phyloP scores from a whole-genome alignment of 192 early-diverging fungal species.

The Phycomyces blakesleeanus region DNA sequence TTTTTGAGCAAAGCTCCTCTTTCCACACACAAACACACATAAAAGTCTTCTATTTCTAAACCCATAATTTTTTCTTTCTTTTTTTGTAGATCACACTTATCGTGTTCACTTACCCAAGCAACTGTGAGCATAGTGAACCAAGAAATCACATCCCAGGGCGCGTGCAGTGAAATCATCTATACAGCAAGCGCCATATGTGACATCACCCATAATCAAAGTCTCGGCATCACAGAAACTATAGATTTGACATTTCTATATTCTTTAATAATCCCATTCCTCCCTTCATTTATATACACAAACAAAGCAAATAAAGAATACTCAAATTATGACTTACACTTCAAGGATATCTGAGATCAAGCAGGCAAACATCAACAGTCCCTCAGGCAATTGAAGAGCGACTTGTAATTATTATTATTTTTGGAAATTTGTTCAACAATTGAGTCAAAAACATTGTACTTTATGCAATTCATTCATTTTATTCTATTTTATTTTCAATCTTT shows the following conservation, averaged over 20 bases:
- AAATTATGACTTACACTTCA: conserved; percentile 69
- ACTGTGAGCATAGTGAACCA: conserved; percentile 97
- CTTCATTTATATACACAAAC: too few relatives aligned
- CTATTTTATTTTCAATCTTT: too few relatives aligned
- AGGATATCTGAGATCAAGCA: conserved; percentile 92
- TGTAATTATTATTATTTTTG: conserved; percentile 4
- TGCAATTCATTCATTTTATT: too few relatives aligned
- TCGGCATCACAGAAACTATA: conserved; percentile 77
- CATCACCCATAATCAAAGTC: conserved; percentile 96
- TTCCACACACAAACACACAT: too few relatives aligned
- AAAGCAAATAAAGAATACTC: too few relatives aligned
- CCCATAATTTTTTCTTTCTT: too few relatives aligned
- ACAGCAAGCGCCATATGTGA: conserved; percentile 99
- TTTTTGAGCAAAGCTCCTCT: too few relatives aligned
- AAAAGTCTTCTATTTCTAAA: too few relatives aligned
- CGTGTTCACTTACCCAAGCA: conserved; percentile 68
- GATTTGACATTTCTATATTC: too few relatives aligned
- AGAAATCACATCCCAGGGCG: conserved; percentile 92
- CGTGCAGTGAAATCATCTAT: conserved; percentile 95
- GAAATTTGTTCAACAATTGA: background rate
- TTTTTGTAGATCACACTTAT: too few relatives aligned
- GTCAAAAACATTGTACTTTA: background rate
- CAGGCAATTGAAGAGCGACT: conserved; percentile 96
- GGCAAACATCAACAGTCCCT: conserved; percentile 93
- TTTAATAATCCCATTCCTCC: too few relatives aligned